Evolutionary conservation across 371 early-diverging fungal species (phyloP).

Genomic region (Nosema bombycis): DNA sequence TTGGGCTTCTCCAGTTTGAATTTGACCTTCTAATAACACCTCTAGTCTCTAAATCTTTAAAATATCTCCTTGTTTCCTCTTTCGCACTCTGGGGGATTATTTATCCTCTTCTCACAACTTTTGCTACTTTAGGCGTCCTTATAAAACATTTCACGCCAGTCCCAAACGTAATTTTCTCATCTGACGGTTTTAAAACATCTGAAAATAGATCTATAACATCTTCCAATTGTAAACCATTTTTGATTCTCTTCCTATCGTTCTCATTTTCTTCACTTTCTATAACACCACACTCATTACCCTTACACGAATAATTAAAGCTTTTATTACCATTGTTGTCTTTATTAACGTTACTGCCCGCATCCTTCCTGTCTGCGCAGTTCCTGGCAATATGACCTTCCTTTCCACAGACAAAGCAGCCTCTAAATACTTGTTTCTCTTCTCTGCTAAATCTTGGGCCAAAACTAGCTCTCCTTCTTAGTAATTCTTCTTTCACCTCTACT

Average conservation of each 20-base stretch:
- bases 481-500: neutral
- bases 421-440: neutral
- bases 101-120: conserved; percentile 6
- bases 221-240: neutral
- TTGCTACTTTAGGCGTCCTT: neutral
- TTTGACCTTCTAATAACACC: conserved; percentile 13
- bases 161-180: neutral
- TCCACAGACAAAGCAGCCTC: neutral
- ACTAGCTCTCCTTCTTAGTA: neutral
- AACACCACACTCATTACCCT: no score
- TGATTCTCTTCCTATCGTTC: neutral
- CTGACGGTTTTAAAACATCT: neutral
- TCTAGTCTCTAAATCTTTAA: conserved; percentile 14
- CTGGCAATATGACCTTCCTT: neutral
- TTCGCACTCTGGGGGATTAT: neutral
- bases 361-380: neutral
- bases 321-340: no score
- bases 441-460: neutral
- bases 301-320: no score
- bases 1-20: conserved; percentile 21
- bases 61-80: neutral
- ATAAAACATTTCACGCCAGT: conserved; percentile 10
- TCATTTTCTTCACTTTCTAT: no score
- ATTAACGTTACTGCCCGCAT: no score
- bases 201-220: neutral